Conservation (phyloP, 2,329 filamentous ascomycete species). For the Apiospora saccharicola region DNA sequence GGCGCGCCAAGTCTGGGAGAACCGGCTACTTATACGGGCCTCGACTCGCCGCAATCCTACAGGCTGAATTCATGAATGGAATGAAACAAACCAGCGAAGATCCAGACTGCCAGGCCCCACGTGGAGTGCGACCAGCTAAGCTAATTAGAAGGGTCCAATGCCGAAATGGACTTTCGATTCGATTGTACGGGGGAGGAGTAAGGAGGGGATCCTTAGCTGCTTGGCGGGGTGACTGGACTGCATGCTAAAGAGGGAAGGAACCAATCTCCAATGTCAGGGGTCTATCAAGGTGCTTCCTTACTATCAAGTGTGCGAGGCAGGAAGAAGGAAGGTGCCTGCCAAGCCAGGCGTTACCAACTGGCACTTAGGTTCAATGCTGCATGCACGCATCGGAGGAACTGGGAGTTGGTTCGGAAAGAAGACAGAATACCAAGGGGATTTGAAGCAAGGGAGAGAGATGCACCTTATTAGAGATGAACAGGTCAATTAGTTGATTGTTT, state of each 20-base stretch:
- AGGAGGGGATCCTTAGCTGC: not conserved
- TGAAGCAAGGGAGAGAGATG: not conserved
- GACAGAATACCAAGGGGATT: too few relatives aligned
- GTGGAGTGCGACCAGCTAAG: not conserved
- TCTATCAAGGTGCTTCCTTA: slow-evolving; percentile 11
- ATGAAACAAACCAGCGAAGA: not conserved
- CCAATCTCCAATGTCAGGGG: not conserved
- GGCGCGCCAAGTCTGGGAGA: not conserved
- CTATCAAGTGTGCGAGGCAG: not conserved
- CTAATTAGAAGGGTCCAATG: not conserved
- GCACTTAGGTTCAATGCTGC: not conserved
- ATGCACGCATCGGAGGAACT: not conserved
- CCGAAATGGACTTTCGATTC: not conserved
- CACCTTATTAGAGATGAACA: not conserved
- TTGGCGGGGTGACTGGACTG: not conserved
- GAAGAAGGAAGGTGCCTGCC: not conserved
- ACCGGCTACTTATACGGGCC: not conserved
- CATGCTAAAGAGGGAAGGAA: not conserved
- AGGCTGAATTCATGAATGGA: not conserved
- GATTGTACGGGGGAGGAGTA: not conserved
- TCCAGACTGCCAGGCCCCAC: not conserved
- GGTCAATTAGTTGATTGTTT: not conserved
- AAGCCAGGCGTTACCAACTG: not conserved
- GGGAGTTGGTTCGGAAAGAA: not conserved
- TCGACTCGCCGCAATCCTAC: not conserved